Evolutionary conservation across 2,329 filamentous ascomycete species (phyloP).

Genomic region (Fusarium tjaetaba): DNA sequence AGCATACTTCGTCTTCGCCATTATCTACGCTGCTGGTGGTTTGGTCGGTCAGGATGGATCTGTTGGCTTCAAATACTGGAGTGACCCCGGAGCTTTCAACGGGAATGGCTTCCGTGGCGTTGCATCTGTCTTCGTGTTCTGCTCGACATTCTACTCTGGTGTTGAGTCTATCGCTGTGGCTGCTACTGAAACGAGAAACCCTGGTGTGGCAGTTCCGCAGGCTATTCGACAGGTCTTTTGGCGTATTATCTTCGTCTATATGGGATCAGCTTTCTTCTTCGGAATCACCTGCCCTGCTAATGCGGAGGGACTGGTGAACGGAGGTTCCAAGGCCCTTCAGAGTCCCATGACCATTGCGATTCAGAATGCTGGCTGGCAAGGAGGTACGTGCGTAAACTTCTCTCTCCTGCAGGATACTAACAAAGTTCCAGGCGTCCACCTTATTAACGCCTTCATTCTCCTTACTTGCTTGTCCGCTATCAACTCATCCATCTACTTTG

Average conservation of each 20-base stretch:
- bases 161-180: constrained; percentile 72
- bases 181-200: constrained; percentile 69
- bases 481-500: constrained; percentile 82
- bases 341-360: constrained; percentile 80
- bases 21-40: constrained; percentile 77
- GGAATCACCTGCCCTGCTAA: constrained; percentile 79
- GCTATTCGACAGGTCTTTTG: constrained; percentile 70
- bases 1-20: constrained; percentile 78
- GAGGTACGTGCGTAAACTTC: constrained; percentile 53
- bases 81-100: constrained; percentile 73
- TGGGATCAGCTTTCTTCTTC: constrained; percentile 79
- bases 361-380: constrained; percentile 77
- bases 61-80: constrained; percentile 78
- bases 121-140: constrained; percentile 74
- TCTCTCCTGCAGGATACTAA: constrained; percentile 1
- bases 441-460: constrained; percentile 82
- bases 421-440: constrained; percentile 62
- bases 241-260: constrained; percentile 71
- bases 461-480: constrained; percentile 76
- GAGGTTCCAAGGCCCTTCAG: constrained; percentile 70
- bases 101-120: constrained; percentile 73
- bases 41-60: constrained; percentile 64
- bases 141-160: constrained; percentile 76
- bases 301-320: constrained; percentile 69
- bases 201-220: constrained; percentile 63